Evolutionary conservation across 2,329 filamentous ascomycete genomes (phyloP).

Genomic region (Neonectria neomacrospora): DNA sequence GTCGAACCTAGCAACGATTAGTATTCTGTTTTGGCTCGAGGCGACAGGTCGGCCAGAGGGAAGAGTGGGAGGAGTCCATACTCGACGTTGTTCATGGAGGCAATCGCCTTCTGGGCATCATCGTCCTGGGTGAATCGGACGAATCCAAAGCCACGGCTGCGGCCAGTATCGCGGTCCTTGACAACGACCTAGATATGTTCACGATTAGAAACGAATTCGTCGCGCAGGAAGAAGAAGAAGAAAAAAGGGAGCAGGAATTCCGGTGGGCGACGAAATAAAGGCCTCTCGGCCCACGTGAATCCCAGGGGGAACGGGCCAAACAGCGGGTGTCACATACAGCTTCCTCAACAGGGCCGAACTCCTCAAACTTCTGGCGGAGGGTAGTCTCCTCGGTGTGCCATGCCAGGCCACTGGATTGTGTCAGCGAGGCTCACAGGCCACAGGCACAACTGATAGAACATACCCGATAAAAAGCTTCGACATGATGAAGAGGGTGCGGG

Average conservation of each 20-base stretch:
- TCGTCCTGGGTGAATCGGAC: conserved; percentile 84
- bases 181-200: conserved; percentile 79
- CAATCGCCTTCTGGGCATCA: conserved; percentile 81
- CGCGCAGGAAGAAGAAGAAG: background rate
- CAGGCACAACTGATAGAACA: conserved; percentile 48
- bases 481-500: conserved; percentile 64
- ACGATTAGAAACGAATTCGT: conserved; percentile 35
- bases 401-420: conserved; percentile 80
- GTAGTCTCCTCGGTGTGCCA: conserved; percentile 97
- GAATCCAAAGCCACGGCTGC: conserved; percentile 97
- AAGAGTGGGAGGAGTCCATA: conserved; percentile 59
- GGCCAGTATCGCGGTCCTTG: conserved; percentile 95
- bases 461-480: conserved; percentile 96
- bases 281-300: background rate
- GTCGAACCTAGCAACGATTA: conserved; percentile 59
- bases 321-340: conserved; percentile 74
- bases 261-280: background rate
- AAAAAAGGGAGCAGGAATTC: background rate
- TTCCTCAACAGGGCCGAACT: conserved; percentile 92
- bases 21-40: conserved; percentile 12
- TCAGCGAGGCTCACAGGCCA: conserved; percentile 35
- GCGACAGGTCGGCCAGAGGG: conserved; percentile 34
- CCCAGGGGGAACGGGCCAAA: conserved; percentile 26
- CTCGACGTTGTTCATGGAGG: conserved; percentile 89
- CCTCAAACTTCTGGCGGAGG: conserved; percentile 89